Evolutionary conservation across 345 rosid genomes (phyloP), one percentile per base, ranked within the genome.

Genomic region (Linum lewisii): DNA sequence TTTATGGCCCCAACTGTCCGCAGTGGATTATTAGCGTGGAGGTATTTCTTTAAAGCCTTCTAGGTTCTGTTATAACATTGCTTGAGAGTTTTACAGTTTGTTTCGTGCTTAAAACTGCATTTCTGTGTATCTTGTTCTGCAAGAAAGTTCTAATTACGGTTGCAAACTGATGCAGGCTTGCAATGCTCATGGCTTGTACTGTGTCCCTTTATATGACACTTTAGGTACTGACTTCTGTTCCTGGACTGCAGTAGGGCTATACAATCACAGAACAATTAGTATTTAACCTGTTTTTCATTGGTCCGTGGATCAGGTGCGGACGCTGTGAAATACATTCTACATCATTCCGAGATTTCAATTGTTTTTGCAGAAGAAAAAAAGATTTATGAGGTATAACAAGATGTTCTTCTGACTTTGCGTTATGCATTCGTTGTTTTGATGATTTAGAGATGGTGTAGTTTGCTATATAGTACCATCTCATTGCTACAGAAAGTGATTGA

Each of bases 21-120:
- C 92, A 90, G 75, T 94, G 99, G 99, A 75, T 94, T 58, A 84
- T 90, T 42, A 87, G 99, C 79, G 90, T 94, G 99, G 92, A 94
- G 99, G 98, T 91, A 76, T 38, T 13, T 38, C 13, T 8, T 61
- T 10, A 21, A 32, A 25, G 45, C 45, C 24, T 32, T 52, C 20
- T 21, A 7, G 21, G 53, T 37, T 45, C 23, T 26, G 26, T 7
- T 25, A 24, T 58, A 14, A 15, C 51, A 29, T 29, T 56, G 50
- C 29, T 26, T 60, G 34, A 60, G 2, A 25, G 45, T 5, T 13
- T 22, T 23, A 66, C 5, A 15, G 32, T 16, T 34, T 23, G 15
- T 58, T 38, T 23, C 23, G 14, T 51, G 24, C 54, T 57, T 52
- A 21, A 23, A 52, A 52, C 2, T n/a, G 2, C 22, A 52, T 38